Evolutionary conservation across 192 early-diverging fungal genomes (phyloP).

Genomic region (Backusella luteola): DNA sequence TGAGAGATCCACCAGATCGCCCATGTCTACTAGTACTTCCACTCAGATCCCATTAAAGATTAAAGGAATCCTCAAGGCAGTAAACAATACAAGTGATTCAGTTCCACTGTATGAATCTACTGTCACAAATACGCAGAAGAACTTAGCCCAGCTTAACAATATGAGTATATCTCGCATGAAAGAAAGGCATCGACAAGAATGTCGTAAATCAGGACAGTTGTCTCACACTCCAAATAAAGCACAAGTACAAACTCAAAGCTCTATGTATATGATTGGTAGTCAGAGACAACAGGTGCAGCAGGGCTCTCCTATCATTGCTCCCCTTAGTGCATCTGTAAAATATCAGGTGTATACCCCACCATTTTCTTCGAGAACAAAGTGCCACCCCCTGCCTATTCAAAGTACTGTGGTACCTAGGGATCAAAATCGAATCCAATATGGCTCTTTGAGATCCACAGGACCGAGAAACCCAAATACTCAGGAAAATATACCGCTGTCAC

Average conservation of each 20-base stretch:
- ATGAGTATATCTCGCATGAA: conserved; percentile 14
- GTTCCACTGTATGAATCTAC: neutral
- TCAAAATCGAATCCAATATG: neutral
- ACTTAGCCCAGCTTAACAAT: neutral
- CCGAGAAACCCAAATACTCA: neutral
- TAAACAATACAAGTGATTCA: neutral
- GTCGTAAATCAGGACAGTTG: neutral
- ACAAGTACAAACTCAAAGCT: neutral
- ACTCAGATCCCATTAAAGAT: neutral
- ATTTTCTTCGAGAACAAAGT: neutral
- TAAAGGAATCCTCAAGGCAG: neutral
- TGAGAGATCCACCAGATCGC: neutral
- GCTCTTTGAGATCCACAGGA: neutral
- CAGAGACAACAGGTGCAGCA: neutral
- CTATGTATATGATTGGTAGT: neutral
- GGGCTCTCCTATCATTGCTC: neutral
- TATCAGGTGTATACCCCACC: neutral
- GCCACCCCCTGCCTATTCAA: neutral
- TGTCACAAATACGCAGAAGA: neutral
- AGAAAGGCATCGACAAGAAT: conserved; percentile 20
- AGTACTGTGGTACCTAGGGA: neutral
- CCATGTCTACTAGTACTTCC: neutral
- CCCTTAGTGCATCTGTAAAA: neutral
- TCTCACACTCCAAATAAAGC: neutral
- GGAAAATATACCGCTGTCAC: neutral